Evolutionary conservation across 257 asterid species (phyloP).

Genomic region (Cordia subcordata): DNA sequence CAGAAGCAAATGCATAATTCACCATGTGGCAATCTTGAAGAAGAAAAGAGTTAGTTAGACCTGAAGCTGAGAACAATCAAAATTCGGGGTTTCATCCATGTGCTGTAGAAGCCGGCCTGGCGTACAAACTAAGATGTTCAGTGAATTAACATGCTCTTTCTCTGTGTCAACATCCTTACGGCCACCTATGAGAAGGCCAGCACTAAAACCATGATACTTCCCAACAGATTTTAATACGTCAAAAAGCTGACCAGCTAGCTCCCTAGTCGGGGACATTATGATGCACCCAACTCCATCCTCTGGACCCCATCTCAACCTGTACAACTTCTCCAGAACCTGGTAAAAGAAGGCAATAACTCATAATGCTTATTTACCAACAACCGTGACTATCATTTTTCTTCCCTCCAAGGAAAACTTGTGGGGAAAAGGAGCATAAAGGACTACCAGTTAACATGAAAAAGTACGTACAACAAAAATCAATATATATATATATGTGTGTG

Average conservation of each 20-base stretch:
- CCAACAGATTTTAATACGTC: constrained; percentile 78
- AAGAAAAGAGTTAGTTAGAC: constrained; percentile 32
- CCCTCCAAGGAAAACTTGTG: too few relatives aligned
- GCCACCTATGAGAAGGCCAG: constrained; percentile 97
- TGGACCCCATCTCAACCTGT: constrained; percentile 85
- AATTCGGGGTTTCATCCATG: constrained; percentile 97
- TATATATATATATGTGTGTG: too few relatives aligned
- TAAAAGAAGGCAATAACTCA: constrained; percentile 10
- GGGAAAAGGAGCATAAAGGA: too few relatives aligned
- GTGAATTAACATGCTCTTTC: constrained; percentile 70
- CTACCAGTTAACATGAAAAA: too few relatives aligned
- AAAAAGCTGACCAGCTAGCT: constrained; percentile 78
- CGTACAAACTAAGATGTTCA: constrained; percentile 92
- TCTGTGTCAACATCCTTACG: constrained; percentile 81
- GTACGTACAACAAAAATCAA: too few relatives aligned
- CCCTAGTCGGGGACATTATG: constrained; percentile 95
- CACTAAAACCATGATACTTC: constrained; percentile 78
- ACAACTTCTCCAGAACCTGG: constrained; percentile 78
- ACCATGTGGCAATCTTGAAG: constrained; percentile 3
- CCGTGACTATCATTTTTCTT: not conserved
- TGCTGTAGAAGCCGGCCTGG: constrained; percentile 99
- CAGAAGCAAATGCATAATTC: not conserved
- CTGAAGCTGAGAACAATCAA: constrained; percentile 93
- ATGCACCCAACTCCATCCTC: constrained; percentile 97
- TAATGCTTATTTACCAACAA: not conserved